Conservation (phyloP, 192 early-diverging fungal genomes). For the Coemansia sp. region DNA sequence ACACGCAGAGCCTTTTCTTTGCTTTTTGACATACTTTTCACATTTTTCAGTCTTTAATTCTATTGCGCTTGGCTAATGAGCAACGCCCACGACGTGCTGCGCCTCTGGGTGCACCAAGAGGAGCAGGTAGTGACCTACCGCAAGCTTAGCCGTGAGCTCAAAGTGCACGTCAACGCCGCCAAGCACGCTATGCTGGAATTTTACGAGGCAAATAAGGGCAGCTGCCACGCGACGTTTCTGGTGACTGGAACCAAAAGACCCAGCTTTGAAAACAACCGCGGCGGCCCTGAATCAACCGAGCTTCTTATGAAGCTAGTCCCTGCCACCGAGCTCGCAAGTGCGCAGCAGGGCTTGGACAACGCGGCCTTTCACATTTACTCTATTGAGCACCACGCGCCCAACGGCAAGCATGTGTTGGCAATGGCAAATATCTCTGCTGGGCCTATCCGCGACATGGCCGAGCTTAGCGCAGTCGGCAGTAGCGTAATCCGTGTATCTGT, state of each 20-base stretch:
- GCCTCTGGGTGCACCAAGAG: constrained; percentile 34
- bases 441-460: constrained; percentile 31
- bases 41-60: neutral
- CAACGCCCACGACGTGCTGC: constrained; percentile 26
- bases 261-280: neutral
- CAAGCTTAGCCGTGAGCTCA: constrained; percentile 46
- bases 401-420: constrained; percentile 14
- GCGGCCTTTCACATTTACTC: constrained; percentile 37
- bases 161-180: constrained; percentile 39
- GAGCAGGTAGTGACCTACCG: constrained; percentile 50
- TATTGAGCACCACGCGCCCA: constrained; percentile 10
- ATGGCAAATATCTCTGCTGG: constrained; percentile 38
- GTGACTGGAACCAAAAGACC: constrained; percentile 18
- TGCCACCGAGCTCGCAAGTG: constrained; percentile 16
- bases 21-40: neutral
- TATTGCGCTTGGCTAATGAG: constrained; percentile 14
- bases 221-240: constrained; percentile 41
- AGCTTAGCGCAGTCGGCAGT: constrained; percentile 25
- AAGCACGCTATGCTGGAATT: constrained; percentile 36
- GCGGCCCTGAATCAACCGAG: constrained; percentile 5
- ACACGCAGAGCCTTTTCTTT: neutral
- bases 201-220: constrained; percentile 22
- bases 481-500: constrained; percentile 15
- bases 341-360: constrained; percentile 17
- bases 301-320: constrained; percentile 28